Base-by-base conservation (phyloP, 192 early-diverging fungal genomes). In the Backusella psychrophila region DNA sequence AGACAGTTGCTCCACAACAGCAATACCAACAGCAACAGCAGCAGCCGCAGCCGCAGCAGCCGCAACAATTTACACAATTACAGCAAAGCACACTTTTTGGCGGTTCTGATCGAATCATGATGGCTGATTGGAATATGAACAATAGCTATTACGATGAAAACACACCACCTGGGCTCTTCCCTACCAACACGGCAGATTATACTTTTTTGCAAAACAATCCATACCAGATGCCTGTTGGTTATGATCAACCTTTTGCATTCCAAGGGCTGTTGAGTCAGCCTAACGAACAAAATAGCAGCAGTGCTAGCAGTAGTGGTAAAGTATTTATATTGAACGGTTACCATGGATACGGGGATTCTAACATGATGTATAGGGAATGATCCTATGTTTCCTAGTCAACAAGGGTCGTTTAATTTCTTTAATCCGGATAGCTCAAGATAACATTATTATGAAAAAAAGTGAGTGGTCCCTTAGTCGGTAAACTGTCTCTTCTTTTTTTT, bases 221-320 rank as follows among this genome's bases (percentile, higher is more conserved):
- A 5, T 69, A 36, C n/a, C 67, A 69, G 17, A 36, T 69, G 23
- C 67, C 67, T 36, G 67, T 36, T 7, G 67, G 67, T n/a, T 69
- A 69, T 69, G 35, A 35, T 69, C 67, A 69, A 35, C 67, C 67
- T 21, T 36, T 69, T 11, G n/a, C 35, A 11, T 69, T 69, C n/a
- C 34, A 34, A 21, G 33, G 15, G 15, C n/a, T 34, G 7, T n/a
- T 15, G n/a, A 69, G 6, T 21, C n/a, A 34, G 19, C 3, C 67
- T n/a, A n/a, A 34, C 11, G 29, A 33, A 36, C 66, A 31, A 35
- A 35, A 19, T 35, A 68, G 4, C n/a, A 35, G n/a, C 17, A 35
- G 19, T 39, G n/a, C 3, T 38, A 38, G 34, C 33, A 44, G 42
- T 44, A 44, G 42, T 44, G 42, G 42, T 44, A 44, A 44, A 44